Conservation (phyloP, 2,329 filamentous ascomycete genomes). For the Arachnopeziza araneosa region DNA sequence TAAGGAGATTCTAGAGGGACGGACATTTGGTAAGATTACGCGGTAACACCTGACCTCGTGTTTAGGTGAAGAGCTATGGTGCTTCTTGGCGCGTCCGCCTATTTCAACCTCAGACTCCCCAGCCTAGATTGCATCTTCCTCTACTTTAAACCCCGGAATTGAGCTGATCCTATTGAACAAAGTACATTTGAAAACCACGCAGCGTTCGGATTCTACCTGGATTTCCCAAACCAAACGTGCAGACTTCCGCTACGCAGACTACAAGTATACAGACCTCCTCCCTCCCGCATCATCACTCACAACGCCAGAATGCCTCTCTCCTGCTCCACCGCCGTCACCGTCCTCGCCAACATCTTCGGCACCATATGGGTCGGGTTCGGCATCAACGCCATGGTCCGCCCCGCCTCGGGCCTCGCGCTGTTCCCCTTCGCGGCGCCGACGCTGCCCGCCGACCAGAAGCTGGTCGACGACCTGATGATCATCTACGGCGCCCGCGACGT, state of each 20-base stretch:
- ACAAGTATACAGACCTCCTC: neutral
- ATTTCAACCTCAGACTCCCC: neutral
- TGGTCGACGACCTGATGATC: constrained; percentile 40
- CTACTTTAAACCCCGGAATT: neutral
- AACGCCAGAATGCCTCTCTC: constrained; percentile 1
- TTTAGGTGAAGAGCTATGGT: neutral
- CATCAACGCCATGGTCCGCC: constrained; percentile 32
- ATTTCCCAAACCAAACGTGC: neutral
- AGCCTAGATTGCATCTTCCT: neutral
- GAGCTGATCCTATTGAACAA: neutral
- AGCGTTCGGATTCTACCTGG: neutral
- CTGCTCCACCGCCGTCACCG: neutral
- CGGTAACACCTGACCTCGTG: neutral
- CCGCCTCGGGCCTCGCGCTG: constrained; percentile 29
- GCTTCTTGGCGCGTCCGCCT: neutral
- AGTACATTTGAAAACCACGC: neutral
- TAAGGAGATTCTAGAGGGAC: no score
- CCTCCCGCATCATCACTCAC: neutral
- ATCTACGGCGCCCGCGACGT: constrained; percentile 45
- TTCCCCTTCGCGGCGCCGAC: constrained; percentile 31
- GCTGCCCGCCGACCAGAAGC: constrained; percentile 29
- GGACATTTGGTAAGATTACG: neutral
- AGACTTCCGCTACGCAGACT: no score
- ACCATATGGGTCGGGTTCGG: constrained; percentile 32
- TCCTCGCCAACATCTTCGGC: constrained; percentile 7